Evolutionary conservation across 2,329 filamentous ascomycete species (phyloP), one percentile per base, ranked within the genome.

Genomic region (Fusarium sp.): DNA sequence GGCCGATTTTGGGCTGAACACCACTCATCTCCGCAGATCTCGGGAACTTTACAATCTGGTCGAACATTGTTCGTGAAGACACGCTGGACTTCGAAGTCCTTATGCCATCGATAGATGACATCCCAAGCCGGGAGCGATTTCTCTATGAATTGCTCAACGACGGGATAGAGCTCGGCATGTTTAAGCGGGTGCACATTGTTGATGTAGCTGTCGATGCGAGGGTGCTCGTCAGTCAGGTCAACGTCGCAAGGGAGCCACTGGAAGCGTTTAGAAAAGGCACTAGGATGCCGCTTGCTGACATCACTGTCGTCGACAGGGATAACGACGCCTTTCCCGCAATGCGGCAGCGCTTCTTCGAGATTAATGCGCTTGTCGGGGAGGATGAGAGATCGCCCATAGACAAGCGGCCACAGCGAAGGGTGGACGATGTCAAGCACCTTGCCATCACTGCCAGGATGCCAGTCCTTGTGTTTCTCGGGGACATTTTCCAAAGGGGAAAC

Each of bases 201-300:
- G 78, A 89, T 83, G 73, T 89, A 89, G 72, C 85, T 87, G 7
- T 81, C 81, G 33, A 89, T 85, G 12, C 78, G 82, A 17, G 83
- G 80, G 9, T 68, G 75, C 14, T 82, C 78, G 4, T 80, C 78
- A 4, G 79, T 76, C 48, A 88, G 79, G n/a, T 82, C 76, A 22
- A 90, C 81, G 8, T 88, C 84, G 55, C 84, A 84, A 18, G 88
- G 88, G 20, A 90, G 79, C 86, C 85, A 87, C 66, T 87, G 85
- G 45, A 80, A 85, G 36, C 54, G 49, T 28, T 59, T 62, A 9
- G 75, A 77, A 22, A 75, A 58, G 36, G 33, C 28, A 12, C n/a
- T 26, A 5, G 20, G 17, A 15, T 35, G 33, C 26, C 31, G 36
- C 10, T 31, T 22, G 22, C 54, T 31, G 12, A 48, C 55, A 17